Evolutionary conservation across 2,329 filamentous ascomycete species (phyloP).

Genomic region (Exophiala viscosa): DNA sequence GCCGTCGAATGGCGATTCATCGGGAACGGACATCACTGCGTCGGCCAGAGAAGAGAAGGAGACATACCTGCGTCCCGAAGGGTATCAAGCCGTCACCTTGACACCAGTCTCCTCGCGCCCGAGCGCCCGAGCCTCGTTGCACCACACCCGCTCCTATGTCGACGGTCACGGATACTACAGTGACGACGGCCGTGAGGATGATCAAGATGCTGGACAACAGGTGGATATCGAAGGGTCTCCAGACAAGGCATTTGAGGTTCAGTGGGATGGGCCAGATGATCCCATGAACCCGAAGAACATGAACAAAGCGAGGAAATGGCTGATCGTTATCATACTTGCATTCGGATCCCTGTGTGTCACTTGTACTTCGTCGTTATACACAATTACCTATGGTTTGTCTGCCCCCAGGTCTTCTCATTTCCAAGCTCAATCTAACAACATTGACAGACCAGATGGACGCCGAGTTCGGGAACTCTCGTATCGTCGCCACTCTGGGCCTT

Average conservation of each 20-base stretch:
- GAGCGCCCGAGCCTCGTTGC: constrained; percentile 10
- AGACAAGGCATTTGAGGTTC: constrained; percentile 52
- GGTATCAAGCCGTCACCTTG: constrained; percentile 5
- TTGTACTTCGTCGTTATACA: constrained; percentile 84
- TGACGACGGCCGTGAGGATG: constrained; percentile 8
- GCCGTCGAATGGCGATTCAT: no score
- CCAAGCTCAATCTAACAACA: neutral
- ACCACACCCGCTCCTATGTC: constrained; percentile 24
- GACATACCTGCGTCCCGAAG: constrained; percentile 1
- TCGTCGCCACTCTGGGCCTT: constrained; percentile 75
- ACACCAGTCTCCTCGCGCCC: constrained; percentile 17
- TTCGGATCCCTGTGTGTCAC: constrained; percentile 80
- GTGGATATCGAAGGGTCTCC: constrained; percentile 10
- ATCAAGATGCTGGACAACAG: neutral
- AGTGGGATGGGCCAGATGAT: constrained; percentile 71
- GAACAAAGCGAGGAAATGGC: constrained; percentile 66
- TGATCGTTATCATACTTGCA: constrained; percentile 71
- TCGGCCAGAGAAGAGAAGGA: constrained; percentile 8
- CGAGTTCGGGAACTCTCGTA: constrained; percentile 67
- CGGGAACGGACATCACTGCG: no score
- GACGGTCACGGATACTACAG: constrained; percentile 27
- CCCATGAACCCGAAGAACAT: constrained; percentile 71
- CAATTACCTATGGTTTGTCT: constrained; percentile 62
- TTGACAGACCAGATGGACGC: constrained; percentile 59
- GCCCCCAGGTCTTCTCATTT: neutral